Evolutionary conservation across 768 basidiomycete species (phyloP), one percentile per base, ranked within the genome.

Genomic region (Epithele typhae): DNA sequence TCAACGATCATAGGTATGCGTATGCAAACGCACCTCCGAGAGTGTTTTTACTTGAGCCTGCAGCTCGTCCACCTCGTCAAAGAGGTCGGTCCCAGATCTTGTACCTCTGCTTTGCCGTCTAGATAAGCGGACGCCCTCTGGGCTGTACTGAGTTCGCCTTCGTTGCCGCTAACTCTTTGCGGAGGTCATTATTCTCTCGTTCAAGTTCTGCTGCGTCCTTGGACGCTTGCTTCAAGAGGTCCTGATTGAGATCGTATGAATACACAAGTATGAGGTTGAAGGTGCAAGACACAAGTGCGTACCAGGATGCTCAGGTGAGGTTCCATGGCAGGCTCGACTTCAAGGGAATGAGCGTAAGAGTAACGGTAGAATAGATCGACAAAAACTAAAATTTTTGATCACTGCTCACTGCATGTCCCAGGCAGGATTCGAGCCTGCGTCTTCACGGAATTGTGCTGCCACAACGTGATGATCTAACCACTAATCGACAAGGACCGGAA

Each of bases 91-190:
- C n/a, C n/a, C 27, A 30, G 7, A 30, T 14, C 27, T 30, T 30
- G 7, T 30, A 7, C 7, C 7, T 7, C 27, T 30, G 27, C 27
- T 30, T 30, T 14, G 27, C 27, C 7, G 7, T 30, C 27, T 30
- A 30, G 27, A 30, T 7, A 14, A 30, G 7, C 27, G 27, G 27
- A 7, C 27, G 27, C 27, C 14, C 8, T 7, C 27, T 30, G 7
- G 8, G 27, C 27, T 30, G 7, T 30, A 30, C 65, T 55, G 37
- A 59, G 52, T 8, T 35, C 45, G 27, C 27, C 40, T 55, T 51
- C 37, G 66, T 49, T 17, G 34, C 40, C 10, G 45, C 41, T 3
- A 66, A 49, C 33, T 58, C 56, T 25, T 58, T 52, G 9, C 62
- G 39, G 32, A 46, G 24, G 8, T 46, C 10, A 40, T 43, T 5